Base-by-base conservation (phyloP, 208 protist species). In the Crithidia bombi region DNA sequence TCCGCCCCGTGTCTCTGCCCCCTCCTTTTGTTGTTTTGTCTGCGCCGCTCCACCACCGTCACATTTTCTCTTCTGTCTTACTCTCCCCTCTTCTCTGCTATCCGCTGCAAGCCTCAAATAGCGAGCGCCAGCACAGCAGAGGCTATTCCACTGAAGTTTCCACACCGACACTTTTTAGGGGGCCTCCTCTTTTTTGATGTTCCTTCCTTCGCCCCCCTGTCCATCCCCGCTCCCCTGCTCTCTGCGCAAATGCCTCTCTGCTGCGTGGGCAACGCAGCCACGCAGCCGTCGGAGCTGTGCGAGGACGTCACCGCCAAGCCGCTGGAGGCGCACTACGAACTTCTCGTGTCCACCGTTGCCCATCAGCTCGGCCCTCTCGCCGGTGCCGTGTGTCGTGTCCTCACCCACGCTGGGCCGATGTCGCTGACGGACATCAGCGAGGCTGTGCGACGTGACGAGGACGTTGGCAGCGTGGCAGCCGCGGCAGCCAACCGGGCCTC, bases 361-460 rank as follows among this genome's bases (percentile, higher is more conserved):
- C 65, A 82, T 19, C 84, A 86, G 47, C 78, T 86, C 15, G 80
- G 84, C 28, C 81, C 78, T 10, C 64, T 89, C 39, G 84, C 80
- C 26, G 77, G 56, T 1, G 78, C 67, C 28, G 47, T 86, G 50
- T 75, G 80, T 26, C 80, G 73, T 15, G 52, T 55, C 15, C 75
- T 89, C 17, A 59, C 56, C 11, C 57, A 67, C 6, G 47, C 50
- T 43, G 78, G 78, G 21, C 55, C 71, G 9, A 46, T 89, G 49
- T 72, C 73, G 25, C 62, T 86, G 44, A 61, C 30, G 35, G 69
- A 75, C 15, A 59, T 75, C 61, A 50, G 47, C 61, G 62, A 75
- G 33, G 61, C 69, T 23, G 69, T 75, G 17, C 32, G 49, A 7
- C 51, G 54, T 35, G 69, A 75, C 64, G 69, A 75, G 61, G 69